Conservation (phyloP, 306 rosid species). For the Neltuma alba region DNA sequence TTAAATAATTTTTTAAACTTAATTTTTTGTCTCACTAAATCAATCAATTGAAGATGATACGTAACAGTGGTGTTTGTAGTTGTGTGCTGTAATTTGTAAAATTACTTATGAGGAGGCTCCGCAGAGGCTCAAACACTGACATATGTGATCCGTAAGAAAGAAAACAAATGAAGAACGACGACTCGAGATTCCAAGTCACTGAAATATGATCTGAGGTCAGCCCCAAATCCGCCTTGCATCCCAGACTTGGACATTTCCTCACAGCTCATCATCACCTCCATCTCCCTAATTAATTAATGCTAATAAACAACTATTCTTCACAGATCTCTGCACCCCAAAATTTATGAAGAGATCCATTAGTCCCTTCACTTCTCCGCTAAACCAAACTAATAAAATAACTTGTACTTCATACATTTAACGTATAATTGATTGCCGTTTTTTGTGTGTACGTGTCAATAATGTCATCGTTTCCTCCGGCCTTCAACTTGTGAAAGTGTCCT, state of each 20-base stretch:
- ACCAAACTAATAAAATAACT: neutral
- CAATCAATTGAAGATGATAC: no score
- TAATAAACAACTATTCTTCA: neutral
- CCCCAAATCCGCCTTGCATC: neutral
- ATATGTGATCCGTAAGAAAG: neutral
- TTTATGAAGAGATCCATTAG: neutral
- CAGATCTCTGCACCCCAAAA: neutral
- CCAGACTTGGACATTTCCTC: neutral
- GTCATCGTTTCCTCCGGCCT: neutral
- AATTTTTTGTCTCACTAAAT: no score
- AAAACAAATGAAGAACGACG: neutral
- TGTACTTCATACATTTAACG: neutral
- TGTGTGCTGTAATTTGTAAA: neutral
- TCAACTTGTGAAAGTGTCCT: neutral
- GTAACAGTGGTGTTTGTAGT: no score
- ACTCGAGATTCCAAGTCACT: neutral
- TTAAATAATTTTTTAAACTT: no score
- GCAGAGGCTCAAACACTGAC: neutral
- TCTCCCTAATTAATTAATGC: neutral
- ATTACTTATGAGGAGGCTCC: neutral
- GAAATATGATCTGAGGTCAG: neutral
- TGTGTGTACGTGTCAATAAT: neutral
- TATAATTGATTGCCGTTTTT: neutral
- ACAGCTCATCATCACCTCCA: neutral
- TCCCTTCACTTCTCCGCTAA: neutral